Evolutionary conservation across 2,329 filamentous ascomycete species (phyloP), one percentile per base, ranked within the genome.

Genomic region (Cadophora sp.): DNA sequence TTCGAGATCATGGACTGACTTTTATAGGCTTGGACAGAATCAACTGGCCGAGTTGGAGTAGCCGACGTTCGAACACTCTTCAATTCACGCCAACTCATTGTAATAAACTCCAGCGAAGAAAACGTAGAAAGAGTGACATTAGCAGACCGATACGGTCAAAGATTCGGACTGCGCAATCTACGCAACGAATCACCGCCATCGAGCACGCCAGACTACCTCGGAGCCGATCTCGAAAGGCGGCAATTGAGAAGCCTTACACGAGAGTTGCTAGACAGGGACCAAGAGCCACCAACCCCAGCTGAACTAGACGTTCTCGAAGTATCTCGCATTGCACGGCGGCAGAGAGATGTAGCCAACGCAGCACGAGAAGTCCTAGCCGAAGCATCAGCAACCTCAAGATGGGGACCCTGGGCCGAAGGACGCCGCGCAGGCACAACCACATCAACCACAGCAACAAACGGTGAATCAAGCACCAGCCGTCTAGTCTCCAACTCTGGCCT

Each of bases 11-110:
- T 13, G 7, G 7, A 13, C 41, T 58, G 27, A 55, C 27, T 24
- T 60, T 22, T 18, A 36, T 36, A 69, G 68, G 91, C 96, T 7
- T 98, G 96, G 94, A 92, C 94, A 9, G 96, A 99, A 79, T 92
- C 97, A 74, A 90, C 92, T 70, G 91, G 90, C 3, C 84, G 89
- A 65, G 83, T 94, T 18, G 92, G 91, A 45, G 83, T 95, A 47
- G 90, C 90, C 5, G 92, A 96, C 78, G 80, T 92, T 59, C 85
- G 92, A 36, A 86, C 83, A 72, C 87, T 89, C 24, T 89, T 93
- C 69, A 82, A 85, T 56, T 84, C 87, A 61, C 87, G 89, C 55
- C 92, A 96, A 76, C 84, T 91, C 39, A 82, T 96, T 36, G 81
- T 85, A 33, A 82, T 95, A 50, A 85, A 89, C 71, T 82, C 83